Evolutionary conservation across 2,329 filamentous ascomycete species (phyloP).

Genomic region (Monosporascus sp.): DNA sequence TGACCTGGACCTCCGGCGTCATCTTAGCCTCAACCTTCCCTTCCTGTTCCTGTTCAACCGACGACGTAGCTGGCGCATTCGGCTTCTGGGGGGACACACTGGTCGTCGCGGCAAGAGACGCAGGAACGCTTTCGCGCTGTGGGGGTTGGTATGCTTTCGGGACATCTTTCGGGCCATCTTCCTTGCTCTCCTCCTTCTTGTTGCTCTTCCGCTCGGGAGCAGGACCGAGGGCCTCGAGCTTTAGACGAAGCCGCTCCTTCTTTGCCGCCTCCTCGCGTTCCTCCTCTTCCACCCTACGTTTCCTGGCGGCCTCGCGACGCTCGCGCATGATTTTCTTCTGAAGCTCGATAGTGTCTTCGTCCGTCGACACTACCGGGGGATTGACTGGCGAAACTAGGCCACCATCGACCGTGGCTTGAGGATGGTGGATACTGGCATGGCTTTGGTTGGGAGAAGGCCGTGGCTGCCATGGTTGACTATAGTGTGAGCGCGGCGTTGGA

Average conservation of each 20-base stretch:
- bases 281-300: slow-evolving; percentile 63
- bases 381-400: not conserved
- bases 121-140: slow-evolving; percentile 16
- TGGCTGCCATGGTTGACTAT: slow-evolving; percentile 34
- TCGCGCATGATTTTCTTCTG: slow-evolving; percentile 71
- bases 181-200: slow-evolving; percentile 47
- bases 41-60: not conserved
- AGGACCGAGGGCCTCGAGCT: slow-evolving; percentile 65
- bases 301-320: slow-evolving; percentile 62
- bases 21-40: slow-evolving; percentile 5
- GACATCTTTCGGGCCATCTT: slow-evolving; percentile 9
- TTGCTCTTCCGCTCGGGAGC: slow-evolving; percentile 54
- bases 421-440: slow-evolving; percentile 35
- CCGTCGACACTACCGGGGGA: slow-evolving; percentile 28
- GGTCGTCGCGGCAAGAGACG: slow-evolving; percentile 15
- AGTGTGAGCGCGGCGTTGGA: slow-evolving; percentile 21
- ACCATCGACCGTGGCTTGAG: slow-evolving; percentile 25
- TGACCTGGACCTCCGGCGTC: slow-evolving; percentile 29
- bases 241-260: slow-evolving; percentile 65
- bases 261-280: slow-evolving; percentile 67
- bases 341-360: slow-evolving; percentile 53
- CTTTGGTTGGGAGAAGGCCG: slow-evolving; percentile 39
- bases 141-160: slow-evolving; percentile 4
- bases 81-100: slow-evolving; percentile 1
- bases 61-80: not conserved